Percentiles rank a stretch among this genome's conserved stretches.
phyloP scores from a whole-genome alignment of 106 monocot species.

The Allium cepa region DNA sequence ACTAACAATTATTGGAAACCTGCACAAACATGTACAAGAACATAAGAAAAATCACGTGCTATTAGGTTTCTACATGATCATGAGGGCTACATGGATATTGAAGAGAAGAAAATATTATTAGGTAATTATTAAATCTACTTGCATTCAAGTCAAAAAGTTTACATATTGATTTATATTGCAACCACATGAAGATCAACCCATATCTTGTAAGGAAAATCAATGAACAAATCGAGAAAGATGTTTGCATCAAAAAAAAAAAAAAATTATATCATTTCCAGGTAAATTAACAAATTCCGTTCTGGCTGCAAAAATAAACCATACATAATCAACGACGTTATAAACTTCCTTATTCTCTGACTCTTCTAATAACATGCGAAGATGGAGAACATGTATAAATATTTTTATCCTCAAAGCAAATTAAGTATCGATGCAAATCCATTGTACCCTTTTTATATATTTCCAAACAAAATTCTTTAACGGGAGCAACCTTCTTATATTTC shows the following conservation, averaged over 20 bases:
- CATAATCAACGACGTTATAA: not conserved
- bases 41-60: not conserved
- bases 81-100: not conserved
- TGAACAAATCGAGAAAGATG: too few species aligned
- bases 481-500: not conserved
- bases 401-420: not conserved
- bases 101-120: not conserved
- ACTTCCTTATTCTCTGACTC: not conserved
- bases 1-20: not conserved
- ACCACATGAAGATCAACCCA: too few species aligned
- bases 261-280: too few species aligned
- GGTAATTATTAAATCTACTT: not conserved
- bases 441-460: not conserved
- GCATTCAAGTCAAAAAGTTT: too few species aligned
- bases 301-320: not conserved
- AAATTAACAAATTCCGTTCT: not conserved
- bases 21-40: not conserved
- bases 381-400: not conserved
- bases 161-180: too few species aligned
- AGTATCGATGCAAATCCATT: not conserved
- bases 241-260: too few species aligned
- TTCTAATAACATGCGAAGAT: not conserved
- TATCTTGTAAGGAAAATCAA: too few species aligned
- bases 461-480: not conserved
- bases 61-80: not conserved